These are phyloP conservation scores for Endotrypanum monterogeii DNA, from an alignment of 208 protist species.

Conservation along the genomic window DNA sequence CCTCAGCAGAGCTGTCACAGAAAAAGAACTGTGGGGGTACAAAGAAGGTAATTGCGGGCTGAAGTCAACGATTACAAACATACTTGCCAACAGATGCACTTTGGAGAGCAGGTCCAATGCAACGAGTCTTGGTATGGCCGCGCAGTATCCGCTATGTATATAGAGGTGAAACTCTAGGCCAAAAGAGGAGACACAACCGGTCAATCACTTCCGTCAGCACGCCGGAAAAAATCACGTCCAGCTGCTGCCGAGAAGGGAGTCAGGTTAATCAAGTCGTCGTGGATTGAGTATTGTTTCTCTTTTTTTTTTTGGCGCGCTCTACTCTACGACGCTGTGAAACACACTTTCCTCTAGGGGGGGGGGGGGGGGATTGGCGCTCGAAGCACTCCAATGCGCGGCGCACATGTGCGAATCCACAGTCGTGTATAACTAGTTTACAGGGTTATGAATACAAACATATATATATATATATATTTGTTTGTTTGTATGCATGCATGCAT, in stretches of 20 bases:
- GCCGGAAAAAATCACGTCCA: neutral
- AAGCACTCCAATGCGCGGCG: neutral
- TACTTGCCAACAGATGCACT: neutral
- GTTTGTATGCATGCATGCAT: neutral
- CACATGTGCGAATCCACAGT: constrained; percentile 4
- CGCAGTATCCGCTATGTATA: too few relatives aligned
- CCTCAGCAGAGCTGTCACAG: neutral
- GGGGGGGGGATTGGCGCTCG: neutral
- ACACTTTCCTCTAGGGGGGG: neutral
- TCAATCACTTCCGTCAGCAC: neutral
- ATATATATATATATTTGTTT: too few relatives aligned
- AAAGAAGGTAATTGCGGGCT: neutral
- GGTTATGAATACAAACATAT: neutral
- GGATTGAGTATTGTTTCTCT: neutral
- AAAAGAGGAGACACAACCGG: neutral
- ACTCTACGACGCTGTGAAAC: neutral
- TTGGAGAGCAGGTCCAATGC: neutral
- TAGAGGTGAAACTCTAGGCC: too few relatives aligned
- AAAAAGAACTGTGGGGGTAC: neutral
- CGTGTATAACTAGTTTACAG: neutral
- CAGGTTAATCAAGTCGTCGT: neutral
- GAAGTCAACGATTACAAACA: neutral
- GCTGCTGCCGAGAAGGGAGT: neutral
- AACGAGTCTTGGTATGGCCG: neutral
- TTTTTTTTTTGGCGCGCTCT: neutral